Evolutionary conservation across 306 rosid species (phyloP).

Genomic region (Erythrophleum fordii): DNA sequence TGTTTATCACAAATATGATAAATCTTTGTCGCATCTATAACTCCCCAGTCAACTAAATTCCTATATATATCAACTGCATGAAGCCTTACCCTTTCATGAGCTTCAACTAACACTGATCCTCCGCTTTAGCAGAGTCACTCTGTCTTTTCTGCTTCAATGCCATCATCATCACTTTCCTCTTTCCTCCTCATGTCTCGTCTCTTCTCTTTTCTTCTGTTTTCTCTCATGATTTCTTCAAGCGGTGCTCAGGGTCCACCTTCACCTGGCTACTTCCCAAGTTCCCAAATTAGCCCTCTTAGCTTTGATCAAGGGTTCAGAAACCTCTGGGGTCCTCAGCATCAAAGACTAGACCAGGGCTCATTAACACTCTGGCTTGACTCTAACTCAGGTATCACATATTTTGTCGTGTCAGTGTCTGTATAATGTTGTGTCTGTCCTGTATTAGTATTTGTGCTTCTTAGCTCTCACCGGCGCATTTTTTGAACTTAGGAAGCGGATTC

Average conservation of each 20-base stretch:
- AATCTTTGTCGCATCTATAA: conserved; percentile 51
- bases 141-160: conserved; percentile 44
- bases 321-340: conserved; percentile 92
- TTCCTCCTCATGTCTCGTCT: conserved; percentile 46
- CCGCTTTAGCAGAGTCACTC: conserved; percentile 50
- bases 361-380: conserved; percentile 83
- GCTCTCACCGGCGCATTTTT: not conserved
- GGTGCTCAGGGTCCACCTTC: conserved; percentile 81
- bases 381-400: conserved; percentile 55
- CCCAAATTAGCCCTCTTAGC: conserved; percentile 53
- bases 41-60: conserved; percentile 54
- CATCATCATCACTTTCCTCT: conserved; percentile 44
- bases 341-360: conserved; percentile 63
- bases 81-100: conserved; percentile 40
- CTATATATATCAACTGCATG: conserved; percentile 52
- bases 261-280: conserved; percentile 81
- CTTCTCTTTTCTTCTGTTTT: conserved; percentile 42
- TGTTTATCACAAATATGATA: conserved; percentile 37
- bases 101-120: conserved; percentile 38
- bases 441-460: not conserved
- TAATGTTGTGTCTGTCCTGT: not conserved
- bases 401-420: not conserved
- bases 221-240: conserved; percentile 40
- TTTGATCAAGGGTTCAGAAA: conserved; percentile 70
- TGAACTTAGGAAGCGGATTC: conserved; percentile 84